Evolutionary conservation across 768 basidiomycete genomes (phyloP).

Genomic region (Suillus brevipes): DNA sequence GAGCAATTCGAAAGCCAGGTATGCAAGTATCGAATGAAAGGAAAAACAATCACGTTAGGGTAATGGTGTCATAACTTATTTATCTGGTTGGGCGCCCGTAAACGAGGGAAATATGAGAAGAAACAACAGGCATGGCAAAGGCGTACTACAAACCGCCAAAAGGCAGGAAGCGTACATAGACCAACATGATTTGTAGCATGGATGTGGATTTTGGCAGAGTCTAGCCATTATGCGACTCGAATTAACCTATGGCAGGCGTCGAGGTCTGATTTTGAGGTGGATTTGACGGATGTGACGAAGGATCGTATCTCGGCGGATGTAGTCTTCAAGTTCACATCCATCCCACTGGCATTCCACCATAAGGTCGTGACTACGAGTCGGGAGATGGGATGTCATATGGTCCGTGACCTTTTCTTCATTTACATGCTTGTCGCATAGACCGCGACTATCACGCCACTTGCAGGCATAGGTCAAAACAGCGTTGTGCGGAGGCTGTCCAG

Average conservation of each 20-base stretch:
- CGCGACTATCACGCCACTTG: neutral
- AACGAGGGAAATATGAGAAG: no score
- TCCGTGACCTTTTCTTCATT: neutral
- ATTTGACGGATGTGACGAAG: neutral
- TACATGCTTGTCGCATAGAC: neutral
- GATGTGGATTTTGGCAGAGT: neutral
- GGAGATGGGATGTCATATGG: neutral
- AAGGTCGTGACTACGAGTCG: rapidly evolving
- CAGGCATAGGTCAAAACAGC: neutral
- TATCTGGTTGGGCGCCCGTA: no score
- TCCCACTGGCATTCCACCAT: neutral
- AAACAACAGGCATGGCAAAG: no score
- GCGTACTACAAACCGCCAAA: no score
- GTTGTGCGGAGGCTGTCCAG: neutral
- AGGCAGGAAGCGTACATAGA: no score
- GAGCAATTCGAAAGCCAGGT: no score
- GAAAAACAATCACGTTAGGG: no score
- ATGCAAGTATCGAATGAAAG: no score
- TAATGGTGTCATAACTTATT: no score
- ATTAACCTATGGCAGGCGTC: neutral
- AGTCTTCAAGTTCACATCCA: neutral
- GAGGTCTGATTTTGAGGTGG: neutral
- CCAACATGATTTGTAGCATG: no score
- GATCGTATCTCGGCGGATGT: neutral
- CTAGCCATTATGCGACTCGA: neutral